phyloP scores from a whole-genome alignment of 148 eudicot genomes.

The Amaranthus hypochondriacus region DNA sequence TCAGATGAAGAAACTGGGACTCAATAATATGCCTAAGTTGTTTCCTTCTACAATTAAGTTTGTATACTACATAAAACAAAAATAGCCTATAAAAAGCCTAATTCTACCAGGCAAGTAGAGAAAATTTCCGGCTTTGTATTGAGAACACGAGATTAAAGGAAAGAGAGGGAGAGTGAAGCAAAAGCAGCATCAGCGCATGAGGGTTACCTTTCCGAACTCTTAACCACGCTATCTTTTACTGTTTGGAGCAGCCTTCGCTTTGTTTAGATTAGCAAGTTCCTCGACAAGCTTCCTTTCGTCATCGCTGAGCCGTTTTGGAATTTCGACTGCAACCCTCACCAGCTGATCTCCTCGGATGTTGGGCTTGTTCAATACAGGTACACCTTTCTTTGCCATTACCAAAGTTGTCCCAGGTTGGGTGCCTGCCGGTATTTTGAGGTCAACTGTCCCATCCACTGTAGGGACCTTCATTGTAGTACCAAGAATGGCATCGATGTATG shows the following conservation, averaged over 20 bases:
- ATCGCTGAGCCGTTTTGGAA: slow-evolving; percentile 66
- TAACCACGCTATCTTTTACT: slow-evolving; percentile 42
- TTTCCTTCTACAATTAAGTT: not conserved
- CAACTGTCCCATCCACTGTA: slow-evolving; percentile 84
- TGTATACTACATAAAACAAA: not conserved
- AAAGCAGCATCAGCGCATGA: not conserved
- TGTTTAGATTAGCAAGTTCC: slow-evolving; percentile 68
- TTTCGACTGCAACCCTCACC: slow-evolving; percentile 85
- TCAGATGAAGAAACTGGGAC: not conserved
- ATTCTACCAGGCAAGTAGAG: slow-evolving; percentile 1
- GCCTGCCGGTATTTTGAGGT: slow-evolving; percentile 81
- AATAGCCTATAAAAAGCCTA: slow-evolving; percentile 10
- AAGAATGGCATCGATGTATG: slow-evolving; percentile 85
- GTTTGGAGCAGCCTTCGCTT: slow-evolving; percentile 59
- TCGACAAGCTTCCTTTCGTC: slow-evolving; percentile 87
- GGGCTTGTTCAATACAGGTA: slow-evolving; percentile 62
- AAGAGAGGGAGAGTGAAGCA: not conserved
- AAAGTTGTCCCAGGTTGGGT: slow-evolving; percentile 90
- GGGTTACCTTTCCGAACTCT: not conserved
- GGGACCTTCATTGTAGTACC: slow-evolving; percentile 87
- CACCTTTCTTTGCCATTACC: slow-evolving; percentile 94
- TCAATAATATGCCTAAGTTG: not conserved
- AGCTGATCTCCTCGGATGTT: slow-evolving; percentile 84
- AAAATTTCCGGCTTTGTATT: slow-evolving; percentile 9
- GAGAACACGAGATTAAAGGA: slow-evolving; percentile 2